Percentiles rank a stretch among this genome's conserved stretches.
phyloP scores from a whole-genome alignment of 352 stramenopile species.

The Globisporangium camurandrum region DNA sequence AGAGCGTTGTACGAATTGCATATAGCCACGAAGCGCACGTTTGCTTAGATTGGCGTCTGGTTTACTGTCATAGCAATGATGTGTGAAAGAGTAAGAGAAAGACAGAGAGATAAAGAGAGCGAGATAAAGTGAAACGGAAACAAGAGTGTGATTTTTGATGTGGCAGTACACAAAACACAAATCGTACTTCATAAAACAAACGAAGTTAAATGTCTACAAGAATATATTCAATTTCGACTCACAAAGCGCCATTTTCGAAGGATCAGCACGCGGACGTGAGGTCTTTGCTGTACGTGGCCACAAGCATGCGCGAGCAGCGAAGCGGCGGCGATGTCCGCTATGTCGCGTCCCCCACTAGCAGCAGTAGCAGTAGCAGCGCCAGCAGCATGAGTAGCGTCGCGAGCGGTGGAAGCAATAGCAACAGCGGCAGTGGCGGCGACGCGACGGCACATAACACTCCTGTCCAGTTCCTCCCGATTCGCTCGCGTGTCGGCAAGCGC shows the following conservation, averaged over 20 bases:
- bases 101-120: too few relatives aligned
- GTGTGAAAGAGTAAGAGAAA: too few relatives aligned
- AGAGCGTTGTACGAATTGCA: too few relatives aligned
- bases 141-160: too few relatives aligned
- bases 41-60: too few relatives aligned
- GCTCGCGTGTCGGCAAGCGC: slow-evolving; percentile 70
- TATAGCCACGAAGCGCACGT: too few relatives aligned
- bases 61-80: too few relatives aligned
- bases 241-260: neutral
- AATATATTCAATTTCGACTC: too few relatives aligned
- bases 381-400: slow-evolving; percentile 6
- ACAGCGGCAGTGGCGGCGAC: neutral
- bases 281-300: neutral
- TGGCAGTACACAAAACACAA: too few relatives aligned
- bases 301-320: slow-evolving; percentile 11
- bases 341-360: slow-evolving; percentile 6
- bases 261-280: neutral
- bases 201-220: too few relatives aligned
- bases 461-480: slow-evolving; percentile 58
- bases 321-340: neutral
- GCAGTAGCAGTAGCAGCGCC: slow-evolving; percentile 7
- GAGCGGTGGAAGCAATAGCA: neutral
- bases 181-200: too few relatives aligned
- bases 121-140: too few relatives aligned
- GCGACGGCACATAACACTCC: slow-evolving; percentile 2